Conservation (phyloP, 768 basidiomycete genomes). For the Leccinum subgranulosum region DNA sequence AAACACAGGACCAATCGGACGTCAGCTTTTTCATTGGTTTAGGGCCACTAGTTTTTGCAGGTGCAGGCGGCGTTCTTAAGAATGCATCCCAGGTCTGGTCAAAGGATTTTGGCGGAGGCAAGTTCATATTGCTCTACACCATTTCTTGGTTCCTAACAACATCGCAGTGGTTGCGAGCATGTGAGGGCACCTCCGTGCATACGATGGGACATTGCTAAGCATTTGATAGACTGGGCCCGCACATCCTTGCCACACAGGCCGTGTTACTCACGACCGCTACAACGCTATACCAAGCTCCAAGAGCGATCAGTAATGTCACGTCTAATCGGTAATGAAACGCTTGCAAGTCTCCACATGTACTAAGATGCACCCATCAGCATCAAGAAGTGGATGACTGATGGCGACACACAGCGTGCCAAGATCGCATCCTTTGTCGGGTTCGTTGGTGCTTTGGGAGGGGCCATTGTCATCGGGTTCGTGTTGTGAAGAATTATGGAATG, state of each 20-base stretch:
- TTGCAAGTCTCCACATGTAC: neutral
- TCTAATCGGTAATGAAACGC: slow-evolving; percentile 23
- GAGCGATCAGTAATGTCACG: slow-evolving; percentile 16
- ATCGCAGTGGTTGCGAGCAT: slow-evolving; percentile 21
- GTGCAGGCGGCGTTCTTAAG: slow-evolving; percentile 19
- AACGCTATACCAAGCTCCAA: slow-evolving; percentile 24
- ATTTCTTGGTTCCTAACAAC: slow-evolving; percentile 2
- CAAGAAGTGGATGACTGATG: slow-evolving; percentile 21
- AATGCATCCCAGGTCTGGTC: slow-evolving; percentile 29
- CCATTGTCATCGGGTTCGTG: slow-evolving; percentile 10
- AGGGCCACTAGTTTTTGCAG: slow-evolving; percentile 13
- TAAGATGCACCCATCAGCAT: slow-evolving; percentile 13
- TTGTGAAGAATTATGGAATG: neutral
- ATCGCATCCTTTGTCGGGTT: slow-evolving; percentile 18
- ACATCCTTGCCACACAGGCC: slow-evolving; percentile 25
- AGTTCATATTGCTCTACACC: neutral
- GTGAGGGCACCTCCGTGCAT: slow-evolving; percentile 10
- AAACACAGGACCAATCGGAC: neutral
- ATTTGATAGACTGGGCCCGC: slow-evolving; percentile 17
- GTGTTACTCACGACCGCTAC: slow-evolving; percentile 22
- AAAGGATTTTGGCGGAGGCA: slow-evolving; percentile 27
- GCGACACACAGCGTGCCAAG: slow-evolving; percentile 16
- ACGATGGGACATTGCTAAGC: slow-evolving; percentile 4
- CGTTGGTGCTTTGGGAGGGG: slow-evolving; percentile 12
- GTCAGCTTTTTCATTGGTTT: slow-evolving; percentile 14